Percentiles rank a stretch among this genome's conserved stretches.
Conservation (phyloP, 306 rosid species). For the Canavalia gladiata region DNA sequence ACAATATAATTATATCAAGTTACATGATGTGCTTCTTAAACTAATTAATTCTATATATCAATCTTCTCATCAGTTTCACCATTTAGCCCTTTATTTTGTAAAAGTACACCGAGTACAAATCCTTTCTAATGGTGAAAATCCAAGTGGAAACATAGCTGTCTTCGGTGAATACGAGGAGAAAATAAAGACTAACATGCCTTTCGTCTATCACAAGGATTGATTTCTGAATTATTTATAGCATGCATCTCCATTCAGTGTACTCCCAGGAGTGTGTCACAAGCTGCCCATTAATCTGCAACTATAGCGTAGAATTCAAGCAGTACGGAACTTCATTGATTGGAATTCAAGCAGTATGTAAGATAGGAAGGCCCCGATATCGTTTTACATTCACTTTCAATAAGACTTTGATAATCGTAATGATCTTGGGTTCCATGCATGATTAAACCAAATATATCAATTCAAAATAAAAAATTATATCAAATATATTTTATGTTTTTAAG, state of each 20-base stretch:
- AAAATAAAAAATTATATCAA: too few relatives aligned
- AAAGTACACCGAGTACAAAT: background rate
- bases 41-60: background rate
- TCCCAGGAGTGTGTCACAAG: constrained; percentile 51
- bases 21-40: background rate
- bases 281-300: constrained; percentile 12
- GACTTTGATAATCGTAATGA: background rate
- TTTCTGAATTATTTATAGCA: background rate
- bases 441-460: background rate
- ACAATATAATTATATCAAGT: background rate
- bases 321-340: constrained; percentile 7
- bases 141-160: background rate
- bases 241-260: constrained; percentile 62
- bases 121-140: background rate
- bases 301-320: constrained; percentile 35
- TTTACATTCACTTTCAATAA: constrained; percentile 14
- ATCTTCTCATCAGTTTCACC: background rate
- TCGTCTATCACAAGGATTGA: constrained; percentile 40
- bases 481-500: too few relatives aligned
- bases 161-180: constrained; percentile 36
- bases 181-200: constrained; percentile 51
- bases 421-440: constrained; percentile 21
- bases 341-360: background rate
- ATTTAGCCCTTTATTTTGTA: background rate
- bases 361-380: background rate